Base-by-base conservation (phyloP, 2,329 filamentous ascomycete genomes). In the Aspergillus sclerotialis region DNA sequence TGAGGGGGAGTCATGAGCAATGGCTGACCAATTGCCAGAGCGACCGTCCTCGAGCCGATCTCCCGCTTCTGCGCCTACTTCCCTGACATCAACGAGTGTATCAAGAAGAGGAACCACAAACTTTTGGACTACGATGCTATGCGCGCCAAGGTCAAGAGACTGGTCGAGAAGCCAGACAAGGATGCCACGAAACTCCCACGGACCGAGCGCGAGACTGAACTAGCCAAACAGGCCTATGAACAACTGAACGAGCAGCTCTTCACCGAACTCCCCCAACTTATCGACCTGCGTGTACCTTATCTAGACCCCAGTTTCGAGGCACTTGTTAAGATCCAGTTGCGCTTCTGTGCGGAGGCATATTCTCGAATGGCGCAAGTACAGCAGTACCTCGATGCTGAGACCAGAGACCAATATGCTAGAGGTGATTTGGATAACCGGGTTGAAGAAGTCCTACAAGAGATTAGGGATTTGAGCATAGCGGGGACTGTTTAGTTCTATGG, bases 41-140 rank as follows among this genome's bases (percentile, higher is more conserved):
- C 84, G 28, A 96, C 92, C 5, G 92, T 98, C 17, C 75, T 98
- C 30, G 92, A 98, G 51, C 92, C 92, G 27, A 98, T 98, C 60
- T 82, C 82, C 44, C 79, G 89, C 46, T 98, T 96, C 70, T 96
- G 90, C 69, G 86, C 87, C 48, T 98, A 98, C 69, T 98, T 98
- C 64, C 90, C 92, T 21, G 92, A 98, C 61, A 89, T 98, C 58
- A 98, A 98, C 66, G 88, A 95, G 69, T 95, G 90, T 65, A 95
- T 98, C 66, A 98, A 96, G 70, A 98, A 98, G 70, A 86, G 93
- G 54, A 84, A 93, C 55, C 85, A 98, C 75, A 98, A 98, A 66
- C 82, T 96, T 37, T 84, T 96, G 49, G 93, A 98, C 67, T 98
- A 98, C 70, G 92, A 98, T 61, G 80, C 89, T 12, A 81, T 96